Conservation (phyloP, 2,329 filamentous ascomycete species). For the Sporothrix euskadiensis region DNA sequence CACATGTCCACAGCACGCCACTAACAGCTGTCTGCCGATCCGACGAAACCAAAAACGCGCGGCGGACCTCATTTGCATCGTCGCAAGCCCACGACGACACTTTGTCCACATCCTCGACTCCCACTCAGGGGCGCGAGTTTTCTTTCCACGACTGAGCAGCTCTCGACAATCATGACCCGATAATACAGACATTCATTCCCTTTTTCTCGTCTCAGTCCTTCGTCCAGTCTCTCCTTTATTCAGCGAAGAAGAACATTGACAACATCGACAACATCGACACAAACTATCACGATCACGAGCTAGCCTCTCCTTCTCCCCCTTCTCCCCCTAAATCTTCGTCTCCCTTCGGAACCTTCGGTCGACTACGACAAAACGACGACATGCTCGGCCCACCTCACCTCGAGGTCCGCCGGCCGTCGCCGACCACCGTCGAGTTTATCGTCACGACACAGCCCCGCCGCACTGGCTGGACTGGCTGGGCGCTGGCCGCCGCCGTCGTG, state of each 20-base stretch:
- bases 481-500: slow-evolving; percentile 48
- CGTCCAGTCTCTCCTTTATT: neutral
- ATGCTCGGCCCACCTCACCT: slow-evolving; percentile 67
- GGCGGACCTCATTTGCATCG: neutral
- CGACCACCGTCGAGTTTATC: slow-evolving; percentile 88
- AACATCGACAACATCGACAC: neutral
- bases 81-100: neutral
- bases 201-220: neutral
- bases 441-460: slow-evolving; percentile 72
- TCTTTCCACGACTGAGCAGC: neutral
- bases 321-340: neutral
- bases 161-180: slow-evolving; percentile 18
- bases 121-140: neutral
- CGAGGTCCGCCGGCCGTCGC: slow-evolving; percentile 68
- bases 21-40: neutral
- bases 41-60: neutral
- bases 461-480: slow-evolving; percentile 34
- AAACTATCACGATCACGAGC: neutral
- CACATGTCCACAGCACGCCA: neutral
- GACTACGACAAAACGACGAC: too few species aligned
- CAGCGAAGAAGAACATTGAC: neutral
- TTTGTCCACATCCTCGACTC: neutral
- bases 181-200: slow-evolving; percentile 17
- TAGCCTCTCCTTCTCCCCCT: neutral
- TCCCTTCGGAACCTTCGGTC: neutral